Conservation (phyloP, 176 grass and related monocot species). For the Musa beccarii region DNA sequence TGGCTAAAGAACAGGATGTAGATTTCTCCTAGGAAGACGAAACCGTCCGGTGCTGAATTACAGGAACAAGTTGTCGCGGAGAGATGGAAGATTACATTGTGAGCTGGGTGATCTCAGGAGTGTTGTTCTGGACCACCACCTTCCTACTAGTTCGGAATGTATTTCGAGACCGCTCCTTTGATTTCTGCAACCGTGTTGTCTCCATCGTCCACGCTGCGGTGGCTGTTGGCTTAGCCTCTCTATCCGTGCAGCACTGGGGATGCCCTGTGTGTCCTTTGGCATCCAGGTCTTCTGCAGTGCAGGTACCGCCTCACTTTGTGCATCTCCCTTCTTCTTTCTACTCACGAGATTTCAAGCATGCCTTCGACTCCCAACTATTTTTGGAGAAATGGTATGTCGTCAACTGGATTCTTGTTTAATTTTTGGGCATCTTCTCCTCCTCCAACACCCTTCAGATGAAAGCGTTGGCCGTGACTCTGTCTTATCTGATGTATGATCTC, state of each 20-base stretch:
- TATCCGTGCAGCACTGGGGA: conserved; percentile 29
- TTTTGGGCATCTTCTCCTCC: neutral
- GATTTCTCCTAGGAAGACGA: too few species aligned
- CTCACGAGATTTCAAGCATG: too few species aligned
- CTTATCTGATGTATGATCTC: conserved; percentile 31
- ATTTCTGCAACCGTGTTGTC: conserved; percentile 28
- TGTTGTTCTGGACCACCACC: conserved; percentile 12
- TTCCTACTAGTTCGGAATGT: conserved; percentile 19
- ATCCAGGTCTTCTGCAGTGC: conserved; percentile 5
- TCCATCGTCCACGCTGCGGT: conserved; percentile 18
- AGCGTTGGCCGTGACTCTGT: conserved; percentile 24
- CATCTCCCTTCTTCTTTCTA: too few species aligned
- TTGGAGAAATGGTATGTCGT: too few species aligned
- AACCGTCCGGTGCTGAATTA: too few species aligned
- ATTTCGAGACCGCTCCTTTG: conserved; percentile 21
- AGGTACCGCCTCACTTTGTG: conserved; percentile 1
- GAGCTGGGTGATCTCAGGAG: conserved; percentile 18
- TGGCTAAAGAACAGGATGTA: too few species aligned
- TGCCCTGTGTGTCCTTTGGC: conserved; percentile 28
- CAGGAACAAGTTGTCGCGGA: too few species aligned
- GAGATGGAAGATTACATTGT: conserved; percentile 26
- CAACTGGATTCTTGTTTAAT: neutral
- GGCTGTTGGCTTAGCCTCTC: conserved; percentile 15
- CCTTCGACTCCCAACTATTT: too few species aligned
- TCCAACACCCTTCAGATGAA: conserved; percentile 22